Base-by-base conservation (phyloP, 495 filamentous ascomycete genomes). In the Entonaema liquescens region DNA sequence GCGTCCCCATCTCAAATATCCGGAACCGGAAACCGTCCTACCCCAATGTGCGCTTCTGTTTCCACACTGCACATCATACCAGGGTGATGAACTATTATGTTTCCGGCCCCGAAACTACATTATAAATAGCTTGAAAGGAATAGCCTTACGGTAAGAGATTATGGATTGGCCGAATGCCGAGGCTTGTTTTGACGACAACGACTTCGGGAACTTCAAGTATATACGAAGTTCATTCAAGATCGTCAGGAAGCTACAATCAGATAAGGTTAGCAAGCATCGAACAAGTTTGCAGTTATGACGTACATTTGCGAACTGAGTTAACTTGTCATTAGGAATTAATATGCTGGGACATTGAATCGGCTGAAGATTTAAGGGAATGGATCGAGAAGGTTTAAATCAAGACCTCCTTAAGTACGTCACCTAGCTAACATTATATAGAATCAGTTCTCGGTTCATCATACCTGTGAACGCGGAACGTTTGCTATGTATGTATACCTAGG, bases 101-200 rank as follows among this genome's bases (percentile, higher is more conserved):
- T 19, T 44, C 29, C 29, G 6, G 17, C 4, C 8, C 5, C 6
- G 17, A 9, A 8, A 9, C 1, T 44, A 44, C 8, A 1, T 8
- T 8, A 44, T 17, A 5, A 44, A 15, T 52, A 9, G 1, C 1
- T 31, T 42, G 1, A 1, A 31, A 31, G 13, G 3, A 3, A 21
- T 15, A 53, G 6, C 26, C 15, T 26, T 44, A n/a, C 2, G 15
- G 15, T n/a, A 55, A 17, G 13, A 7, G 9, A 35, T 12, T 44
- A 70, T 70, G 67, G 62, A 65, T 29, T 70, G 61, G 56, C 49
- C 38, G 12, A 31, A 49, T 50, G 29, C 31, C 1, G 61, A 65
- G 5, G 15, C 19, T 9, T 40, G 15, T 6, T 70, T 70, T 19
- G 13, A 49, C n/a, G 56, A 61, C 15, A 59, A 56, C 6, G 55